Evolutionary conservation across 2,329 filamentous ascomycete genomes (phyloP), one percentile per base, ranked within the genome.

Genomic region (Colletotrichum sidae): DNA sequence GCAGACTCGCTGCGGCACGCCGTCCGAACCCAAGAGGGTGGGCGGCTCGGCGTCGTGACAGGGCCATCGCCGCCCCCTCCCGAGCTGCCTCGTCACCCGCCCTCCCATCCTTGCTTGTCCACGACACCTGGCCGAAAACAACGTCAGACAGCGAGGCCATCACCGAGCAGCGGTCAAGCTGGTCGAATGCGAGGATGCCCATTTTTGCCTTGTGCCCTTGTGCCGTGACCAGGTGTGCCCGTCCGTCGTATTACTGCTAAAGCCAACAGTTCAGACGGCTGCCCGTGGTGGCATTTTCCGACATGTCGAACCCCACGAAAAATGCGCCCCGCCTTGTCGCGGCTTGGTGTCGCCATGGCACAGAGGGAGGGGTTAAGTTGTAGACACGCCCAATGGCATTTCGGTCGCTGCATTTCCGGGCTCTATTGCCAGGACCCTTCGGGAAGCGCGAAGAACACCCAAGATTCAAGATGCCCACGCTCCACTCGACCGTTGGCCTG

Each of bases 1-100:
- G 58, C 63, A 66, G 63, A 57, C 10, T 66, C 53, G 13, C 46
- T 62, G 52, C 63, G 63, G 63, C 63, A 66, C 46, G 63, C 63
- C 63, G 49, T 66, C 58, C 63, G 58, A 62, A 62, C 37, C 52
- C 44, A 17, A 38, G 58, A 57, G 63, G 63, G 63, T 63, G 58
- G 52, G 63, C 47, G 46, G 63, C 42, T 50, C 58, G 63, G 63
- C 33, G 53, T 53, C 46, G 34, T 61, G 52, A 66, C 63, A 66
- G 63, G 63, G 63, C 47, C 47, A n/a, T 55, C 52, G 38, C 37
- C 25, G 25, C 25, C 25, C 25, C 25, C 56, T 46, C 57, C 57
- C 33, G 38, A 47, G 34, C 35, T 41, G 39, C 47, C 63, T 57
- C 63, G 63, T 66, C 63, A 66, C 39, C 52, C 58, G 63, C 42